Base-by-base conservation (phyloP, 2,329 filamentous ascomycete species). In the Talaromyces sp. region DNA sequence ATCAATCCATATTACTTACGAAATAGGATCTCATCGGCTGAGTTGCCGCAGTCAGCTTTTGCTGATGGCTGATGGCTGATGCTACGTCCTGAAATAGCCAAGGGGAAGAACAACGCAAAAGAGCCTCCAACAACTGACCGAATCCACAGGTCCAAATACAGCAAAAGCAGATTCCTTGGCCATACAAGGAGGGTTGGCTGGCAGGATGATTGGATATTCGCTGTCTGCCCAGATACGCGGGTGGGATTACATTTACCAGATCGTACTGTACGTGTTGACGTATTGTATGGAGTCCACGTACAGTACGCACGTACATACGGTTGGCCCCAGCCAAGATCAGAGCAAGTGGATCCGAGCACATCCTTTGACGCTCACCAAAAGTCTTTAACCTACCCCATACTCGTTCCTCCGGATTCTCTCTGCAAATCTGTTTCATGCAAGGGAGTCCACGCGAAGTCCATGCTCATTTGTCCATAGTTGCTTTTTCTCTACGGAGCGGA, bases 361-460 rank as follows among this genome's bases (percentile, higher is more conserved):
- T 39, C 37, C 15, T 59, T 45, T 59, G 56, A 61, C 31, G 49
- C 59, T 52, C 43, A 19, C 27, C 41, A n/a, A 35, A 27, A 31
- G 11, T 52, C 19, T 6, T 6, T 8, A 31, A 31, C 27, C 7
- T 63, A 63, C 61, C 61, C 61, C 61, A 63, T 63, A 63, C 52
- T 63, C 50, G 15, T 27, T 27, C 52, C 52, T 63, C 61, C 49
- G 49, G 49, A 56, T 57, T 45, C 50, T 43, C 49, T 27, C 50
- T 63, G 61, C 39, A 47, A 63, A 63, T 49, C 61, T 13, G 39
- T 57, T 63, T 63, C 45, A 63, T 63, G 61, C 50, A 63, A 63
- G 61, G 61, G 50, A 63, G 49, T 57, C 61, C 61, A 63, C 52
- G 61, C 61, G 61, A 57, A 63, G 60, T 54, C 60, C 60, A 62